Evolutionary conservation across 768 basidiomycete genomes (phyloP).

Genomic region (Tylopilus felleus): DNA sequence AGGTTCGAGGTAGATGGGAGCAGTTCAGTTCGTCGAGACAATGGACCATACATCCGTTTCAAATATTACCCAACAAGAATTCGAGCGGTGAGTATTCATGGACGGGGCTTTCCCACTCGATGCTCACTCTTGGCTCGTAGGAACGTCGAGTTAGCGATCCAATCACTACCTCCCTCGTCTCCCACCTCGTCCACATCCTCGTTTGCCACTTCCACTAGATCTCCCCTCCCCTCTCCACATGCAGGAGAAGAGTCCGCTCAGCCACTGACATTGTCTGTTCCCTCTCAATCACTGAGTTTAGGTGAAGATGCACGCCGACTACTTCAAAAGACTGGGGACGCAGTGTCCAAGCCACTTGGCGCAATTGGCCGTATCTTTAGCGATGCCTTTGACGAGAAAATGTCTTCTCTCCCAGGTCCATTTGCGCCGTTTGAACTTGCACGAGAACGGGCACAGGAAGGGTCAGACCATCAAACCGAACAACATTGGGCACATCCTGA

Average conservation of each 20-base stretch:
- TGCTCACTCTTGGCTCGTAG: constrained; percentile 23
- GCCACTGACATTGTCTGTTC: constrained; percentile 62
- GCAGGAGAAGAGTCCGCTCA: constrained; percentile 89
- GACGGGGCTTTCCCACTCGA: neutral
- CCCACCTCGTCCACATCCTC: constrained; percentile 35
- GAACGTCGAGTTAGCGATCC: constrained; percentile 62
- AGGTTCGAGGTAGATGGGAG: constrained; percentile 67
- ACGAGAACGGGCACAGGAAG: constrained; percentile 44
- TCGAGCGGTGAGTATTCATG: constrained; percentile 61
- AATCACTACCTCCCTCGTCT: constrained; percentile 38
- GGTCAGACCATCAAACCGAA: constrained; percentile 32
- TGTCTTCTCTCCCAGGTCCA: constrained; percentile 63
- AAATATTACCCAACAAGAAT: constrained; percentile 91
- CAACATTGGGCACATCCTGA: constrained; percentile 43
- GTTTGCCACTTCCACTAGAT: constrained; percentile 36
- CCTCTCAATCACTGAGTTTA: constrained; percentile 30
- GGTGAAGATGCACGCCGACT: constrained; percentile 76
- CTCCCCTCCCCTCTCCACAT: constrained; percentile 43
- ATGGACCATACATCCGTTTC: constrained; percentile 96
- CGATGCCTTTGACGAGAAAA: constrained; percentile 72
- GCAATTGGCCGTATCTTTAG: constrained; percentile 87
- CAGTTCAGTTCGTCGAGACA: constrained; percentile 95
- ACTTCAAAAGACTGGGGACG: constrained; percentile 87
- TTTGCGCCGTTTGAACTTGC: constrained; percentile 67
- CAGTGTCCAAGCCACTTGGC: constrained; percentile 85